Percentiles rank a stretch among this genome's conserved stretches.
phyloP scores from a whole-genome alignment of 2,329 filamentous ascomycete species.

The Alternaria consortialis region DNA sequence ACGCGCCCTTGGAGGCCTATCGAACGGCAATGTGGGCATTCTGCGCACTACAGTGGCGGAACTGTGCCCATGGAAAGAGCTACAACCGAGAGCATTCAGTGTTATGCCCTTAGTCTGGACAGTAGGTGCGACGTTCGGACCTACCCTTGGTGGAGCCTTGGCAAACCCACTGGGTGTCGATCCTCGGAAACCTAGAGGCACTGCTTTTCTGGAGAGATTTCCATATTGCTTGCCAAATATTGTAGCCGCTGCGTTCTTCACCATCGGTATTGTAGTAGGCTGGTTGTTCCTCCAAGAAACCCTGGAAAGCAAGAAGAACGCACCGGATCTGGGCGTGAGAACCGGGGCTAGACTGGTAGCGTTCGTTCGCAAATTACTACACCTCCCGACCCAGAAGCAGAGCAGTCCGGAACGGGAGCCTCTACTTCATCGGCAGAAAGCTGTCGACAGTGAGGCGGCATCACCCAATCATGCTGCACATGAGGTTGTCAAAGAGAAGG shows the following conservation, averaged over 20 bases:
- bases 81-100: conserved; percentile 89
- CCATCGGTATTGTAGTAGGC: conserved; percentile 77
- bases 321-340: conserved; percentile 77
- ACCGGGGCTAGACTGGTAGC: conserved; percentile 72
- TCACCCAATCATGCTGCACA: conserved; percentile 4
- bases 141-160: conserved; percentile 83
- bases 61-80: conserved; percentile 83
- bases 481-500: conserved; percentile 20
- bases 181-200: conserved; percentile 70
- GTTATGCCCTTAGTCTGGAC: conserved; percentile 94
- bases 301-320: conserved; percentile 72
- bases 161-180: conserved; percentile 81
- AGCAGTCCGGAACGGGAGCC: conserved; percentile 39
- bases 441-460: conserved; percentile 25
- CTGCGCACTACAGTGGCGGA: conserved; percentile 92
- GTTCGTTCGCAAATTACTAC: conserved; percentile 33
- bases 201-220: conserved; percentile 75
- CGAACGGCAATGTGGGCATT: conserved; percentile 87
- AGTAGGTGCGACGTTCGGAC: conserved; percentile 86
- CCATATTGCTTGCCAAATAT: conserved; percentile 89
- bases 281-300: conserved; percentile 88
- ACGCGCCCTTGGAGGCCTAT: conserved; percentile 79
- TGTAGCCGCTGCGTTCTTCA: conserved; percentile 77
- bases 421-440: conserved; percentile 38
- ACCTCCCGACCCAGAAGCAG: conserved; percentile 21